Base-by-base conservation (phyloP, 2,329 filamentous ascomycete genomes). In the Epichloe gansuensis region DNA sequence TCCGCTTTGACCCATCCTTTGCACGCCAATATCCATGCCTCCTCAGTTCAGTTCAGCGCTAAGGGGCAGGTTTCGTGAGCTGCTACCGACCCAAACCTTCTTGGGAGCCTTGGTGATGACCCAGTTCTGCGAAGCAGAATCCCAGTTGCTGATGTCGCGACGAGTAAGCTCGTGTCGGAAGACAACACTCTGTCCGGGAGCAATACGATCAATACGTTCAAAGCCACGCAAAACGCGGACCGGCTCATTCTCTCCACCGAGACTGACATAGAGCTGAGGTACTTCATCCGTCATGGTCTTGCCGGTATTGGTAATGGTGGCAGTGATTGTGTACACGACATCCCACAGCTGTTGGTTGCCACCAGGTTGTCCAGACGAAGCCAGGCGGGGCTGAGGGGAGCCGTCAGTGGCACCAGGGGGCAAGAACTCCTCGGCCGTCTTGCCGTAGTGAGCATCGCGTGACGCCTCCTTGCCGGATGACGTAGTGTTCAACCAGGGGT, bases 141-240 rank as follows among this genome's bases (percentile, higher is more conserved):
- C 87, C 90, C 91, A 96, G 71, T 89, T 93, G 64, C 84, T 89
- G 52, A 96, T 59, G 63, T 96, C 91, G 52, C 89, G 81, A 40
- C 90, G 78, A 5, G 82, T 89, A 51, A 96, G 68, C 15, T 82
- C 76, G 0, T 80, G 82, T 1, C 67, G 74, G 72, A 93, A 94
- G 2, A 74, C 78, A 3, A 71, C 74, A 49, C 76, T 80, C 66
- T 80, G 66, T n/a, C 87, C 88, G 0, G 87, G 77, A 4, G 77
- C 73, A 56, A 96, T 82, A 48, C 74, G 75, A 55, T 69, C 65
- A 53, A 95, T 67, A 46, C 88, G 80, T 53, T 94, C 87, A 61
- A 96, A 97, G 44, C 84, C 84, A 55, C 91, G 83, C 13, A 97
- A 81, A 3, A 82, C 74, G 27, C 76, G 70, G 3, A 72, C 68